A percentile compares a stretch with the other conserved stretches of the same genome.
Evolutionary conservation across 257 asterid species (phyloP).

Genomic region (Solanum medicagineum): DNA sequence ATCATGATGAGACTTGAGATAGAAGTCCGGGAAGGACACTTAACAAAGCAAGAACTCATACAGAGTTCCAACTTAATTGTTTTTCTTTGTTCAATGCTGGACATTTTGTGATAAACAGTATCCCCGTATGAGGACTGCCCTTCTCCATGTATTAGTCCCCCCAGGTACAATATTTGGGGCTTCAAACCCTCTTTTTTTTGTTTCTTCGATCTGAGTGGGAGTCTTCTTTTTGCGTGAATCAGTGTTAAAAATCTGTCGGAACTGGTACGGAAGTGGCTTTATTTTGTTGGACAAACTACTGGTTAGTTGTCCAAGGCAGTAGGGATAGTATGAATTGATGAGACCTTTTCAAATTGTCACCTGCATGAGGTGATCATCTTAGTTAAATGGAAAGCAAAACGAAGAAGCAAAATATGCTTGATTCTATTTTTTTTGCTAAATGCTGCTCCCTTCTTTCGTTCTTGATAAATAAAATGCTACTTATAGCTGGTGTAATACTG

Average conservation of each 20-base stretch:
- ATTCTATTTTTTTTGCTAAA: not conserved
- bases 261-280: not conserved
- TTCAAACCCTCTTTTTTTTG: not conserved
- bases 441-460: not conserved
- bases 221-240: not conserved
- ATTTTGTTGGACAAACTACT: not conserved
- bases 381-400: not conserved
- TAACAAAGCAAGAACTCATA: not conserved
- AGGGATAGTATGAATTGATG: not conserved
- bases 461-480: not conserved
- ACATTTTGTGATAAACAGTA: not conserved
- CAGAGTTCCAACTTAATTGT: not conserved
- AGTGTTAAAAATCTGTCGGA: not conserved
- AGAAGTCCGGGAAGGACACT: not conserved
- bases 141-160: not conserved
- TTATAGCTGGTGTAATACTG: not conserved
- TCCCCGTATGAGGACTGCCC: not conserved
- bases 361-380: not conserved
- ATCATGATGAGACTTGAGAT: not conserved
- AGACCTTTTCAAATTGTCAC: not conserved
- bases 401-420: not conserved
- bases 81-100: not conserved
- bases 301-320: not conserved
- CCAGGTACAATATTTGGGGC: not conserved
- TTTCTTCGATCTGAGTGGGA: not conserved